These are phyloP conservation scores for Brassica cretica DNA, from an alignment of 345 rosid genomes.

Conservation along the genomic window DNA sequence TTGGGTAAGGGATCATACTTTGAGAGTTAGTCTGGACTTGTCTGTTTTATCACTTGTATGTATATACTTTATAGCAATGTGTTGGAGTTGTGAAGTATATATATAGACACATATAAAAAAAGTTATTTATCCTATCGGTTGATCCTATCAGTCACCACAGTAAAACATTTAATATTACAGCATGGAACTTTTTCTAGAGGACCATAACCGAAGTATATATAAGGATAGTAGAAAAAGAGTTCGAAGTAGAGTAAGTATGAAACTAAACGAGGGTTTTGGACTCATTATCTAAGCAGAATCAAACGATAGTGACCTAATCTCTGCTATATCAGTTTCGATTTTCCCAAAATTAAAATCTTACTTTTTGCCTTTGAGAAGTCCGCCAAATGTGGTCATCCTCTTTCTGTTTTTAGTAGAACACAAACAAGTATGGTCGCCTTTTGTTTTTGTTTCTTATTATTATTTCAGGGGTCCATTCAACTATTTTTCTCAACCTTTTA, in stretches of 20 bases:
- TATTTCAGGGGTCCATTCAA: neutral
- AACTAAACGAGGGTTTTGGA: neutral
- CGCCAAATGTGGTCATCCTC: conserved; percentile 7
- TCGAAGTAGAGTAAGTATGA: no score
- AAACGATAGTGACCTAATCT: neutral
- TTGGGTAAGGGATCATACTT: conserved; percentile 63
- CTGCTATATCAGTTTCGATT: neutral
- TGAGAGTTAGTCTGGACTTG: neutral
- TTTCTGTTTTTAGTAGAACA: neutral
- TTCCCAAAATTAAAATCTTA: neutral
- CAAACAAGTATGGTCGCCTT: neutral
- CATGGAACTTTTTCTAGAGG: no score
- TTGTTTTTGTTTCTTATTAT: neutral
- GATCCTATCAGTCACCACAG: no score
- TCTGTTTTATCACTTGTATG: neutral
- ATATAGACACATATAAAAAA: no score
- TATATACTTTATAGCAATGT: neutral
- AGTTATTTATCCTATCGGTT: no score
- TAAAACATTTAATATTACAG: no score
- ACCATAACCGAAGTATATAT: no score
- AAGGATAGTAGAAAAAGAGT: neutral
- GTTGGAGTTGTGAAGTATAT: neutral
- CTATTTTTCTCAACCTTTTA: neutral
- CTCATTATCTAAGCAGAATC: neutral
- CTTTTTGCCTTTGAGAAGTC: neutral